Evolutionary conservation across 139 green algal species (phyloP), one percentile per base, ranked within the genome.

Genomic region (Parachlorella kessleri): DNA sequence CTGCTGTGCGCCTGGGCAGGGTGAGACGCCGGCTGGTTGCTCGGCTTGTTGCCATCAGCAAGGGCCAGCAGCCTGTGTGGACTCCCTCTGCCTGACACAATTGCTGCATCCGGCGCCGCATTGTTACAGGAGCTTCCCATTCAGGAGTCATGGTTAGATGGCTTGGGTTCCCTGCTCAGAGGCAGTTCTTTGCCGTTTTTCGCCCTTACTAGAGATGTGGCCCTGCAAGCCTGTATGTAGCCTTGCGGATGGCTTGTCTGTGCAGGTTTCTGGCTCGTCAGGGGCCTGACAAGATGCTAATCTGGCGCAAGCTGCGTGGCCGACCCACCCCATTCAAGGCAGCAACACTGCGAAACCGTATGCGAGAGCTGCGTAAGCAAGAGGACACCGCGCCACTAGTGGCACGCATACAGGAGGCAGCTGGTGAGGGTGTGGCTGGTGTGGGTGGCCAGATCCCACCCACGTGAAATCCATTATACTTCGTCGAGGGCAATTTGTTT

Each of bases 1-100:
- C 70, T 86, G 42, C 64, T 86, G 48, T 39, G 41, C 35, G 40
- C 70, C 1, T 86, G 81, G 81, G 59, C 69, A 2, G 42, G 65
- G 75, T 74, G 75, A 81, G 75, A 26, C 40, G 28, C 66, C 10
- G 24, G 14, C 24, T 33, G 23, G 8, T 7, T 33, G 23, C 24
- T 14, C 28, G 63, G 24, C 10, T 33, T 68, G 8, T 33, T 37
- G 10, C 48, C 10, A 10, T 18, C 48, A 10, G 48, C 48, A 59
- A 28, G 10, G 10, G 10, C 18, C 48, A 59, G 18, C 48, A 10
- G 48, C 48, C 10, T 18, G 10, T 18, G 10, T 59, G 48, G 48
- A 18, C 48, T 18, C 48, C 48, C 18, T 18, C 48, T 18, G 48
- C 48, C 48, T 18, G 48, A 30, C n/a, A 21, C 28, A 10, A 30